These are phyloP conservation scores for Penicillium sumatraense DNA, from an alignment of 2,329 filamentous ascomycete species.

Conservation along the genomic window DNA sequence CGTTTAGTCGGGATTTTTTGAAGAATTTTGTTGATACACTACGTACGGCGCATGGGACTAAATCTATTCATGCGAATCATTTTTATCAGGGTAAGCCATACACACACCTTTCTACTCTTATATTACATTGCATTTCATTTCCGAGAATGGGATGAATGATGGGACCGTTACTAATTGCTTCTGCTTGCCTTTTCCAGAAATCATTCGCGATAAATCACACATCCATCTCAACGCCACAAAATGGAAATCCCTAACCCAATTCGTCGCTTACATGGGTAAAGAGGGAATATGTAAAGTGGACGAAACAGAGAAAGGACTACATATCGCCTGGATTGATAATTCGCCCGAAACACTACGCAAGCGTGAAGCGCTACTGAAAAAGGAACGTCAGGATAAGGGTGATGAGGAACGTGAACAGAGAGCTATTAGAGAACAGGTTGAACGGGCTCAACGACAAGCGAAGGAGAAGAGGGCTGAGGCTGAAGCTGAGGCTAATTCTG, in stretches of 20 bases:
- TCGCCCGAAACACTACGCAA: slow-evolving; percentile 81
- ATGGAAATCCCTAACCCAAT: slow-evolving; percentile 87
- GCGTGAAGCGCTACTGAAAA: slow-evolving; percentile 78
- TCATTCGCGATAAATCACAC: slow-evolving; percentile 52
- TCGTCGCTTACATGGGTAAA: slow-evolving; percentile 81
- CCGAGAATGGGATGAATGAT: no score
- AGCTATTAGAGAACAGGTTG: slow-evolving; percentile 82
- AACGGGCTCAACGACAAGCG: slow-evolving; percentile 68
- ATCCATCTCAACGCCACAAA: slow-evolving; percentile 93
- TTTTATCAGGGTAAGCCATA: slow-evolving; percentile 83
- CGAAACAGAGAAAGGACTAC: slow-evolving; percentile 81
- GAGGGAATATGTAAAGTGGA: slow-evolving; percentile 90
- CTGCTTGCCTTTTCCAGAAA: not conserved
- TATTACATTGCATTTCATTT: no score
- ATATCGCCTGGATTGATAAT: slow-evolving; percentile 90
- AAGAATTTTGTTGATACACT: slow-evolving; percentile 78
- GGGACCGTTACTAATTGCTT: no score
- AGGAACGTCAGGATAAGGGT: slow-evolving; percentile 84
- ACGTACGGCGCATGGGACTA: slow-evolving; percentile 85
- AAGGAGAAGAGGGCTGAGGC: slow-evolving; percentile 46
- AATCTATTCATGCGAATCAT: slow-evolving; percentile 83
- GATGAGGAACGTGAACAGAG: slow-evolving; percentile 88
- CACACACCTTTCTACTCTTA: no score
- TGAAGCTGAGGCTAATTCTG: slow-evolving; percentile 39
- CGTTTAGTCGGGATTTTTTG: slow-evolving; percentile 81